Percentiles rank a stretch among this genome's conserved stretches.
phyloP scores from a whole-genome alignment of 108 stramenopile species.

The Cyclostephanos invisitatus region DNA sequence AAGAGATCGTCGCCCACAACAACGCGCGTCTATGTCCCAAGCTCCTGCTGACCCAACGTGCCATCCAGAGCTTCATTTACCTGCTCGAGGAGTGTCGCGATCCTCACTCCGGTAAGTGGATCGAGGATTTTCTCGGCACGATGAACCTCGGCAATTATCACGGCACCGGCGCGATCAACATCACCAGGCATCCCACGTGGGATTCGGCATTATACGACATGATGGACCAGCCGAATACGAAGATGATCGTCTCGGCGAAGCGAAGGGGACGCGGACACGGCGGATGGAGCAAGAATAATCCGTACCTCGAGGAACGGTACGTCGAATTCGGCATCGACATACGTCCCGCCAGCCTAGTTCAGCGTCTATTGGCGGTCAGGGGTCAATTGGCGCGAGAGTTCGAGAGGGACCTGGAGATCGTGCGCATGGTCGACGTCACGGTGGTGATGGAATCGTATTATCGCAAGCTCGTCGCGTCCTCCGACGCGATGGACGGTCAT shows the following conservation, averaged over 20 bases:
- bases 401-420: conserved; percentile 64
- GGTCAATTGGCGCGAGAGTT: conserved; percentile 79
- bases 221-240: conserved; percentile 54
- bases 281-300: conserved; percentile 66
- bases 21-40: conserved; percentile 44
- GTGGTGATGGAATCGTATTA: conserved; percentile 66
- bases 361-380: conserved; percentile 71
- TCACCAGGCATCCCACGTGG: conserved; percentile 65
- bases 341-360: conserved; percentile 64
- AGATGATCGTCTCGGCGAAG: conserved; percentile 59
- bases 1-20: conserved; percentile 34
- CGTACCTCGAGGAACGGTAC: conserved; percentile 65
- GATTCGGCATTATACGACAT: conserved; percentile 66
- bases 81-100: conserved; percentile 70
- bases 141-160: conserved; percentile 66
- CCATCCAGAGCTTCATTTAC: conserved; percentile 81
- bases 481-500: background rate
- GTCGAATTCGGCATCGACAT: conserved; percentile 75
- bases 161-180: conserved; percentile 78
- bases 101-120: conserved; percentile 69
- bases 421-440: conserved; percentile 48
- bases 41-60: conserved; percentile 71
- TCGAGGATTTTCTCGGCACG: conserved; percentile 43
- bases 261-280: conserved; percentile 48
- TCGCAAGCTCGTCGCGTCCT: conserved; percentile 9